These are phyloP conservation scores for Bodo saltans DNA, from an alignment of 78 protist genomes.

Conservation along the genomic window DNA sequence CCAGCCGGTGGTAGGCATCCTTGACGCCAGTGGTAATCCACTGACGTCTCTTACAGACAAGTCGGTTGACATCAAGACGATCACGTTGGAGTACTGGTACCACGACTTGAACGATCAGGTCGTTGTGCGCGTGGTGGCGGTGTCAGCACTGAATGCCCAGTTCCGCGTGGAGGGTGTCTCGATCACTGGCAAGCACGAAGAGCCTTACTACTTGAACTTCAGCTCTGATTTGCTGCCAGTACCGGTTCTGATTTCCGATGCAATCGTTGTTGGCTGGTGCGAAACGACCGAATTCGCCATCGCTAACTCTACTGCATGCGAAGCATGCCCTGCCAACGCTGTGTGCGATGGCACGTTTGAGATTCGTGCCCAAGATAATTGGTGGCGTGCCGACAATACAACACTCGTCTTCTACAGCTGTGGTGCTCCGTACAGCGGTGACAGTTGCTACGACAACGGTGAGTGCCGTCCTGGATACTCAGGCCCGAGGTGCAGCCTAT, in stretches of 20 bases:
- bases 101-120: no score
- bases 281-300: background rate
- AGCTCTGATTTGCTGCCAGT: background rate
- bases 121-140: no score
- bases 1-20: background rate
- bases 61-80: no score
- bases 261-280: background rate
- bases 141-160: no score
- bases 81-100: no score
- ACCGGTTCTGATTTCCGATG: background rate
- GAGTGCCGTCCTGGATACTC: background rate
- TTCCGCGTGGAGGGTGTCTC: no score
- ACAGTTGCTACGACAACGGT: background rate
- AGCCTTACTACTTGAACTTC: background rate
- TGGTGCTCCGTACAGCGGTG: background rate
- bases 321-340: background rate
- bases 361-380: background rate
- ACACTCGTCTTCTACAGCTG: background rate
- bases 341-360: background rate
- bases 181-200: background rate
- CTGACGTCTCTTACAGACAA: no score
- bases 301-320: background rate
- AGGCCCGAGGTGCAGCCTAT: background rate
- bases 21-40: background rate
- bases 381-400: background rate